Base-by-base conservation (phyloP, 1,284 basidiomycete species). In the Trichosporon sp. region DNA sequence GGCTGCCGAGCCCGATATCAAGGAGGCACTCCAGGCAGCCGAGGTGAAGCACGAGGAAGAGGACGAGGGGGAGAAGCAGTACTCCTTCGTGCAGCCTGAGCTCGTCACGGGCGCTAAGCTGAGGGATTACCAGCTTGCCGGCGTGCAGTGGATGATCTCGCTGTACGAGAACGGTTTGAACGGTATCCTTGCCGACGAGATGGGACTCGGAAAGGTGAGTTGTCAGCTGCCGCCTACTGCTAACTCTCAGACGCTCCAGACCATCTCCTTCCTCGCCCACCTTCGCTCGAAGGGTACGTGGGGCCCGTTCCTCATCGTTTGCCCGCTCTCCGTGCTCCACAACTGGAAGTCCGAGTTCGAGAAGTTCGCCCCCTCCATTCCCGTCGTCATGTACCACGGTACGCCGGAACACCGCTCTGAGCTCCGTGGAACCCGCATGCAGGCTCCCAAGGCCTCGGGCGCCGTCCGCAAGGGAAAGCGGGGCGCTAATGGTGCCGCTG, bases 101-200 rank as follows among this genome's bases (percentile, higher is more conserved):
- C 85, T 95, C 14, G 86, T 98, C 59, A 96, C 93, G 0, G 96
- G 95, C 5, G 93, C 91, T 1, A 91, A 85, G 66, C 83, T 98
- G 75, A 92, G 94, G 77, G 89, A 92, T 64, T 98, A 98, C 80
- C 96, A 99, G 82, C 87, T 98, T 1, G 93, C 95, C 67, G 96
- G 96, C 4, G 89, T 98, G 14, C 92, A 96, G 75, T 99, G 96
- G 96, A 94, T 99, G 91, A 91, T 92, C 4, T 91, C 90, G 40
- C 85, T 99, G 10, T 94, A 95, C 83, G 90, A 94, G 84, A 97
- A 96, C 77, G 95, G 96, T 1, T 90, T 98, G 67, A 96, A 94
- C 48, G 96, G 96, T 2, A 98, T 98, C 71, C 83, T 98, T 38
- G 93, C 84, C 2, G 84, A 85, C 68, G 84, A 98, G 81, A 98